Conservation (phyloP, 1,139 yeast species). For the Arxiozyma bovina region DNA sequence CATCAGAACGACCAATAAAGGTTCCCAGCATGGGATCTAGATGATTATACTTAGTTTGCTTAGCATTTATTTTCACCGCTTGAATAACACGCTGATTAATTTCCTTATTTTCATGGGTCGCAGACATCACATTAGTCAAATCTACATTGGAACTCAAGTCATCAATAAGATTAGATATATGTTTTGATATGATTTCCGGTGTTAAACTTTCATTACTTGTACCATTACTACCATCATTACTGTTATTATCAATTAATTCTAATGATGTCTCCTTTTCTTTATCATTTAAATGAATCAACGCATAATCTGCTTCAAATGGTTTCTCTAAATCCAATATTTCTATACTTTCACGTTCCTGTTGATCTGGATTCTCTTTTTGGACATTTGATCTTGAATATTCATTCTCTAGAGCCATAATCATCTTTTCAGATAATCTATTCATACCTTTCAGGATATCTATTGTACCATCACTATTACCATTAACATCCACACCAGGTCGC, state of each 20-base stretch:
- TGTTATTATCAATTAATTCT: conserved; percentile 23
- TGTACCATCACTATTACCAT: conserved; percentile 35
- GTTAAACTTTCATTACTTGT: conserved; percentile 27
- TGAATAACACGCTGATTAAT: conserved; percentile 33
- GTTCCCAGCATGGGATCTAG: conserved; percentile 25
- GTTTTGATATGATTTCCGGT: conserved; percentile 5
- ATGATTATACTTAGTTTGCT: conserved; percentile 41
- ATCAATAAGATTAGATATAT: conserved; percentile 36
- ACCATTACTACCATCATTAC: neutral
- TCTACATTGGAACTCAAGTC: conserved; percentile 20
- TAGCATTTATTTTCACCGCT: conserved; percentile 49
- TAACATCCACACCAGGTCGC: conserved; percentile 53
- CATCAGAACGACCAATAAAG: conserved; percentile 19
- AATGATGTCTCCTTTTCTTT: conserved; percentile 11
- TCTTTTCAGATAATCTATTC: conserved; percentile 78
- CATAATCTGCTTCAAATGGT: conserved; percentile 38
- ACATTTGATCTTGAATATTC: conserved; percentile 33
- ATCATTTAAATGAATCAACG: conserved; percentile 46
- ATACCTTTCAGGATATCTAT: conserved; percentile 73
- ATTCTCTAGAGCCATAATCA: conserved; percentile 51
- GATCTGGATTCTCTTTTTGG: conserved; percentile 28
- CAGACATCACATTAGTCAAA: conserved; percentile 21
- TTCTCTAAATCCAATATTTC: conserved; percentile 44
- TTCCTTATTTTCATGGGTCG: conserved; percentile 16
- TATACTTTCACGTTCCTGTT: conserved; percentile 41